Conservation (phyloP, 2,329 filamentous ascomycete genomes). For the Aspergillus uvarum region DNA sequence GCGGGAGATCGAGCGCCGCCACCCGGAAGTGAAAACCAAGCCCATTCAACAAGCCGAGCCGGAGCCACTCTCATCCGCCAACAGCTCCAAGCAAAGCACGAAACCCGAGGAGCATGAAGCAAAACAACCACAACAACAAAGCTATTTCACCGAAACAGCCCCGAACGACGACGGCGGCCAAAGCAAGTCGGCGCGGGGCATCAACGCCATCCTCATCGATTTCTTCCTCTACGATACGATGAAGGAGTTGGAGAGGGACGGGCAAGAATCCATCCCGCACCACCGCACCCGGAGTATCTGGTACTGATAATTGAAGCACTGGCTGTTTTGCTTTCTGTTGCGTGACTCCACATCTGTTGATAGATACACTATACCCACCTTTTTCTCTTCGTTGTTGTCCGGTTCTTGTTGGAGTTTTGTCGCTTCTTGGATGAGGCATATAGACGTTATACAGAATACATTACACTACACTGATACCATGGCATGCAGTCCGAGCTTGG, state of each 20-base stretch:
- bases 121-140: background rate
- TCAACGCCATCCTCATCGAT: constrained; percentile 92
- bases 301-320: constrained; percentile 54
- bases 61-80: constrained; percentile 3
- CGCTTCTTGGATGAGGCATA: no score
- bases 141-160: constrained; percentile 19
- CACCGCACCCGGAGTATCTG: constrained; percentile 92
- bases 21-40: constrained; percentile 57
- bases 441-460: no score
- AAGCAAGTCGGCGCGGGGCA: constrained; percentile 28
- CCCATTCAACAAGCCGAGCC: background rate
- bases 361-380: constrained; percentile 1
- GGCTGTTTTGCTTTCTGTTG: background rate
- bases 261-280: constrained; percentile 63
- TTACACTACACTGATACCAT: no score
- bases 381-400: background rate
- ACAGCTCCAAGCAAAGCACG: constrained; percentile 9
- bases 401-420: background rate
- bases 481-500: no score
- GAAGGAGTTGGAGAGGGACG: constrained; percentile 74
- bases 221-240: constrained; percentile 96
- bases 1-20: constrained; percentile 70
- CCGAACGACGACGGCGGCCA: constrained; percentile 18
- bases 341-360: background rate
- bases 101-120: constrained; percentile 1